These are phyloP conservation scores for Stygiomarasmius scandens DNA, from an alignment of 1,284 basidiomycete species.

Conservation along the genomic window DNA sequence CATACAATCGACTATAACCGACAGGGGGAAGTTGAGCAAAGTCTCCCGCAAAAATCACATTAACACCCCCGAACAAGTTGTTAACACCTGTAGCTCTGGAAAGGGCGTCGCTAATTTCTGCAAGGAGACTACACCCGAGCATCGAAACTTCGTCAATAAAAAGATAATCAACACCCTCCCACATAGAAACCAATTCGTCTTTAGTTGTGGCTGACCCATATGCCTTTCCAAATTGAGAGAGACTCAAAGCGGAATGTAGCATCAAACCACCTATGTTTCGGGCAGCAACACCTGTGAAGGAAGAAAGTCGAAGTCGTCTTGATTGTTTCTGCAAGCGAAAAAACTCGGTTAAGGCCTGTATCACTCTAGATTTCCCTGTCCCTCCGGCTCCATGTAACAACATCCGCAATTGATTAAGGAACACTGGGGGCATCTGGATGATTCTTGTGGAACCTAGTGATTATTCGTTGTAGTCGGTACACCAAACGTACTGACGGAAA, in stretches of 20 bases:
- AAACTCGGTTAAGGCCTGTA: conserved; percentile 26
- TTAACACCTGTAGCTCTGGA: conserved; percentile 25
- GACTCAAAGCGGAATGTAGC: background rate
- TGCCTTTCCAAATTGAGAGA: background rate
- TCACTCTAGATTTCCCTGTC: conserved; percentile 37
- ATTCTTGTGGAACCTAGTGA: too few species aligned
- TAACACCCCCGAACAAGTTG: conserved; percentile 5
- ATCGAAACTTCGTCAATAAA: conserved; percentile 14
- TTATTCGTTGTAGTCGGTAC: too few species aligned
- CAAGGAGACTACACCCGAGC: background rate
- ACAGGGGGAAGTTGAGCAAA: conserved; percentile 4
- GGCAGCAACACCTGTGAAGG: conserved; percentile 1
- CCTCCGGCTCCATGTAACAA: conserved; percentile 34
- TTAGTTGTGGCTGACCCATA: background rate
- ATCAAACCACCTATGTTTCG: background rate
- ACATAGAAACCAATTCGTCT: background rate
- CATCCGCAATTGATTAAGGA: conserved; percentile 32
- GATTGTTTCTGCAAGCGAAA: background rate
- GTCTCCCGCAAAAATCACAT: conserved; percentile 5
- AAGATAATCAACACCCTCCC: conserved; percentile 9
- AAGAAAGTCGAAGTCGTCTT: background rate
- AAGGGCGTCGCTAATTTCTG: background rate
- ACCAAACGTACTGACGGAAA: too few species aligned
- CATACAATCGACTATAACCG: background rate
- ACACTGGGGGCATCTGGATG: too few species aligned